Base-by-base conservation (phyloP, 257 asterid species). In the Vinca minor region DNA sequence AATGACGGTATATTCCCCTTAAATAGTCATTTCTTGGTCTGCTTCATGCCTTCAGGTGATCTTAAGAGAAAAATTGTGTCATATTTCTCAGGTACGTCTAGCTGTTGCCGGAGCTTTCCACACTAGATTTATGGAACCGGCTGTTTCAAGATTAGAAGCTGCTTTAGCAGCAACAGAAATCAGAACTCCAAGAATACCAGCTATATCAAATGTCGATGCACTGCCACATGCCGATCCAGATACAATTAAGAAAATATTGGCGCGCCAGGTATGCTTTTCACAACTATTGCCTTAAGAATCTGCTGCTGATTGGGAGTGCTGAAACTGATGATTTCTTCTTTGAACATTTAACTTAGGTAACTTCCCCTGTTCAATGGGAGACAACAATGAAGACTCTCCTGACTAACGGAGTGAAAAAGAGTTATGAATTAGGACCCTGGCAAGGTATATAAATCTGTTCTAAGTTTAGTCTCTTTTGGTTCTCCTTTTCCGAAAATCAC, bases 81-180 rank as follows among this genome's bases (percentile, higher is more conserved):
- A 52, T 62, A 63, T 44, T 59, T 48, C 45, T 55, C 72, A 88
- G 96, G 96, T 89, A 59, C 86, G 96, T 14, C 78, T 93, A 74
- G 97, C 97, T 46, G 99, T 93, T 66, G 96, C 96, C 4, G 99
- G 99, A 70, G 99, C 96, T 59, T 89, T 93, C 72, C 97, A 93
- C 81, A 89, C 97, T 35, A 71, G 87, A 73, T 89, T 87, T 65
- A 93, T 93, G 99, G 86, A 87, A 58, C 99, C 98, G 29, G 99
- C 99, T 9, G 96, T 93, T 38, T 82, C 94, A 39, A 80, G 92
- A 77, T 80, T 89, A 64, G 96, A 87, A 84, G 86, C 86, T n/a
- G 88, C 92, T 46, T 78, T 87, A 78, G 82, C 96, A 32, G 85
- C 87, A 63, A 84, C 96, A 18, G 92, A 76, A 63, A 84, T 87